phyloP scores from a whole-genome alignment of 1,284 basidiomycete species.

The Cerrena zonata region DNA sequence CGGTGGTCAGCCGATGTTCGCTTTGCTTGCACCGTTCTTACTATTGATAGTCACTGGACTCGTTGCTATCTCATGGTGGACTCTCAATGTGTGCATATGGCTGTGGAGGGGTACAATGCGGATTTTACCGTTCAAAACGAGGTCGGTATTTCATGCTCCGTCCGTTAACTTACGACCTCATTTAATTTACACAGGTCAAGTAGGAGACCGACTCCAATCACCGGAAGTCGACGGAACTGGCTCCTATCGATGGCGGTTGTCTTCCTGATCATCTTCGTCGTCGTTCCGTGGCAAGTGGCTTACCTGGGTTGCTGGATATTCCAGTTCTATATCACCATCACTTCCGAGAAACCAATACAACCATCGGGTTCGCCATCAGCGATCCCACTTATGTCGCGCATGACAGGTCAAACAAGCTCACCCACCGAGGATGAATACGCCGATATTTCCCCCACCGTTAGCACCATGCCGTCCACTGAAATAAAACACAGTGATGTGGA shows the following conservation, averaged over 20 bases:
- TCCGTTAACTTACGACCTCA: too few relatives aligned
- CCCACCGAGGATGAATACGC: too few relatives aligned
- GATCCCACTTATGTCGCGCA: too few relatives aligned
- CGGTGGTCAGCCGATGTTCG: slow-evolving; percentile 42
- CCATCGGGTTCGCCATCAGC: not conserved
- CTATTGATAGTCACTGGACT: slow-evolving; percentile 55
- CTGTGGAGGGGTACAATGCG: slow-evolving; percentile 10
- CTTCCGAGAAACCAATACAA: slow-evolving; percentile 14
- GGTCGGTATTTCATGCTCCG: not conserved
- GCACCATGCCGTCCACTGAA: not conserved
- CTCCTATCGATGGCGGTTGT: slow-evolving; percentile 58
- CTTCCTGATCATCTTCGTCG: slow-evolving; percentile 60
- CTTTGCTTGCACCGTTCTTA: slow-evolving; percentile 48
- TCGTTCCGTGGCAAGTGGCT: slow-evolving; percentile 87
- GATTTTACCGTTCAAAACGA: slow-evolving; percentile 9
- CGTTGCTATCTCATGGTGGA: slow-evolving; percentile 54
- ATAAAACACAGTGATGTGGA: not conserved
- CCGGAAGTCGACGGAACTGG: slow-evolving; percentile 32
- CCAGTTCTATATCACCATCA: slow-evolving; percentile 62
- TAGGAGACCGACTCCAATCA: not conserved
- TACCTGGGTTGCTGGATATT: slow-evolving; percentile 78
- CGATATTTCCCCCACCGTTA: too few relatives aligned
- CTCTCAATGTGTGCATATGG: slow-evolving; percentile 17
- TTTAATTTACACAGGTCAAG: not conserved
- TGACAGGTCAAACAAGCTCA: too few relatives aligned